phyloP scores from a whole-genome alignment of 1,139 yeast species.

The Diutina rugosa region DNA sequence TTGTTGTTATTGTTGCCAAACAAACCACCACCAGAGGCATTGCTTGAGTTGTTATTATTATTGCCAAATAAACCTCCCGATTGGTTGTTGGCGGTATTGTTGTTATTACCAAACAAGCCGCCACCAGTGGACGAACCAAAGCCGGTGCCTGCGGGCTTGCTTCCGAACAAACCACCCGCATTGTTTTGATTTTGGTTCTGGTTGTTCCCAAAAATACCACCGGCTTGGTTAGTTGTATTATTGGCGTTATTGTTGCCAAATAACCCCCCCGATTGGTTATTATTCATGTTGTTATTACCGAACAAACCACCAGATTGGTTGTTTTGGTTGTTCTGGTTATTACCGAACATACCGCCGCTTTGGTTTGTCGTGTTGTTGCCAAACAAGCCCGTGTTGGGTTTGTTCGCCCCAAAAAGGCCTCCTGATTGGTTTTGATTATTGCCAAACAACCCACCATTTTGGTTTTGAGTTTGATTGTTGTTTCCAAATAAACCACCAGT shows the following conservation, averaged over 20 bases:
- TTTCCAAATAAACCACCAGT: not conserved
- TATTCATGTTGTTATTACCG: conserved; percentile 3
- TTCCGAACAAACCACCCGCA: not conserved
- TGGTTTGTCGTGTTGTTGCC: not conserved
- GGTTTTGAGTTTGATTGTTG: not conserved
- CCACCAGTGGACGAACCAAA: not conserved
- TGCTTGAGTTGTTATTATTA: not conserved
- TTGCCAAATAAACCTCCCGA: not conserved
- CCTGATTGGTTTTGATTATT: not conserved
- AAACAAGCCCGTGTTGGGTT: not conserved
- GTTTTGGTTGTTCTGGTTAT: conserved; percentile 3
- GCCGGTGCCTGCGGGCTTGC: not conserved
- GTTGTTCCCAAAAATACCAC: not conserved
- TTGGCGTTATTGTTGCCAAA: conserved; percentile 3
- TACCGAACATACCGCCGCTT: not conserved
- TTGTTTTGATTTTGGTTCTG: not conserved
- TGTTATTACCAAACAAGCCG: not conserved
- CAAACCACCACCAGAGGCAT: conserved; percentile 4
- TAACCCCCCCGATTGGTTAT: not conserved
- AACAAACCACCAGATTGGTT: conserved; percentile 5
- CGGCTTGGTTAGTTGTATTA: conserved; percentile 5
- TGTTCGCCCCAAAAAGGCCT: not conserved
- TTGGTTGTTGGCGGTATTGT: conserved; percentile 2
- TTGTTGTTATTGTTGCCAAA: not conserved
- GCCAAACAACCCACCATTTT: not conserved